Evolutionary conservation across 2,329 filamentous ascomycete genomes (phyloP).

Genomic region (Fusarium albosuccineum): DNA sequence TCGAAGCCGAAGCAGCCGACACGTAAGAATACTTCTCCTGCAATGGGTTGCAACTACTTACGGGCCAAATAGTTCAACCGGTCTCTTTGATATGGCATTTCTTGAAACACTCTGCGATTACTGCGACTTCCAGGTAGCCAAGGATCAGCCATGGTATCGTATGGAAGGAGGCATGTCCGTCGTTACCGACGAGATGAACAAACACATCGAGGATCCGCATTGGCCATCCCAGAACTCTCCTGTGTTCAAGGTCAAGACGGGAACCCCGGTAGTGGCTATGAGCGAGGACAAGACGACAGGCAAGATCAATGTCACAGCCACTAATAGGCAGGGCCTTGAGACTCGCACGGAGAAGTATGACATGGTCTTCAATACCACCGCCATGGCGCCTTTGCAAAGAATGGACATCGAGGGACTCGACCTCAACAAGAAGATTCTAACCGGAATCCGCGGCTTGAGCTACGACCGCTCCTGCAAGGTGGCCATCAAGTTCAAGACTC

Average conservation of each 20-base stretch:
- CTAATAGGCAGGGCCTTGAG: too few species aligned
- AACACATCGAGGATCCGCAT: neutral
- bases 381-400: conserved; percentile 23
- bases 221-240: neutral
- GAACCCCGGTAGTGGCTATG: conserved; percentile 10
- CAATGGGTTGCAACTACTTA: too few species aligned
- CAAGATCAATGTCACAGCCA: too few species aligned
- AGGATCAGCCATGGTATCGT: conserved; percentile 13
- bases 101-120: conserved; percentile 28
- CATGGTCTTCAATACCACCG: conserved; percentile 36
- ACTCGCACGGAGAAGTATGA: too few species aligned
- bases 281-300: too few species aligned
- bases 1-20: conserved; percentile 6
- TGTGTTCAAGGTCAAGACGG: conserved; percentile 1
- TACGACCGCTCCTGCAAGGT: conserved; percentile 34
- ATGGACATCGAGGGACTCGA: conserved; percentile 20
- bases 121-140: conserved; percentile 25
- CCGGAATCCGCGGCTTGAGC: conserved; percentile 18
- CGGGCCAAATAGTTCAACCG: conserved; percentile 35
- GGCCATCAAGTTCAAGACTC: conserved; percentile 32
- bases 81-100: conserved; percentile 27
- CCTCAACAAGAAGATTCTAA: conserved; percentile 3
- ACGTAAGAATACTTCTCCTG: too few species aligned
- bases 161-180: conserved; percentile 34
- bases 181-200: conserved; percentile 22